phyloP scores from a whole-genome alignment of 306 rosid species.

The barrel medic (Medicago truncatula) region MtrunA17r5.0-ANR NC_053048.1:29805001-29805500 shows the following conservation, averaged over 20 bases:
- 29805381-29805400: neutral
- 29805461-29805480: neutral
- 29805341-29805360: neutral
- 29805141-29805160: neutral
- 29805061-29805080: neutral
- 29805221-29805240: neutral
- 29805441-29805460: neutral
- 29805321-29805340: neutral
- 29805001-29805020: too few relatives aligned
- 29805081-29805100: neutral
- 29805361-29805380: neutral
- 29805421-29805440: too few relatives aligned
- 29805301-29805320: neutral
- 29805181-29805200: neutral
- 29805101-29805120: neutral
- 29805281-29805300: too few relatives aligned
- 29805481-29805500: neutral
- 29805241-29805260: neutral
- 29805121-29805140: neutral
- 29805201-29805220: neutral
- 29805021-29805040: neutral
- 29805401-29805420: too few relatives aligned
- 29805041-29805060: neutral
- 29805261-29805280: neutral
- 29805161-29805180: neutral